Evolutionary conservation across 169 alveolate species (phyloP), one percentile per base, ranked within the genome.

Genomic region (Cryptosporidium tyzzeri): DNA sequence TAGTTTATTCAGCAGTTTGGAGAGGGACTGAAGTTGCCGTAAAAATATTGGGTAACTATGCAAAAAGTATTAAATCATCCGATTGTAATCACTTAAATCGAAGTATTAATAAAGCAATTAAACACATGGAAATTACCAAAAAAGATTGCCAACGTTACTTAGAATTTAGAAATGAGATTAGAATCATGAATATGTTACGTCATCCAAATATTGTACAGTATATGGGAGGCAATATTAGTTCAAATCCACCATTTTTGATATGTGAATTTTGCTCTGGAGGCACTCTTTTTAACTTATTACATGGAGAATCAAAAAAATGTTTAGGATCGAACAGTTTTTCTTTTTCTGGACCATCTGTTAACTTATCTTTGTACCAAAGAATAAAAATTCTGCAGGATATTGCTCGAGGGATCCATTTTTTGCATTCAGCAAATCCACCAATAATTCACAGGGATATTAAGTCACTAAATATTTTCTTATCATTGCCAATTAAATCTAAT

Each of bases 361-460:
- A 86, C 23, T 48, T 94, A 44, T 68, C 87, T 51, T 93, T 95
- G 93, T 91, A 89, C 31, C 94, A 94, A 89, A 93, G 93, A 53
- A 84, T 93, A n/a, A 91, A 93, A 68, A 96, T 96, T 59, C 92
- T 94, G 21, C 69, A 85, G 16, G 97, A 96, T 91, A 93, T 94
- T 3, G 97, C 97, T 12, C 92, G 86, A 73, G 98, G 97, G 21
- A 94, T 96, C 92, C 84, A 91, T 70, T 96, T 93, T 92, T 92
- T 96, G 45, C 98, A 96, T 71, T 84, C 94, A 16, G 89, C 92
- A 65, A 86, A 94, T 80, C 97, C 97, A 5, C 96, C 95, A 9
- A 94, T 96, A 39, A 87, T 96, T n/a, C 98, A 96, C 85, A 92
- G 98, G 68, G 98, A 96, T 91, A 91, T 96, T 62, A 96, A 96